phyloP scores from a whole-genome alignment of 352 stramenopile species.

The Globisporangium sylvaticum region DNA sequence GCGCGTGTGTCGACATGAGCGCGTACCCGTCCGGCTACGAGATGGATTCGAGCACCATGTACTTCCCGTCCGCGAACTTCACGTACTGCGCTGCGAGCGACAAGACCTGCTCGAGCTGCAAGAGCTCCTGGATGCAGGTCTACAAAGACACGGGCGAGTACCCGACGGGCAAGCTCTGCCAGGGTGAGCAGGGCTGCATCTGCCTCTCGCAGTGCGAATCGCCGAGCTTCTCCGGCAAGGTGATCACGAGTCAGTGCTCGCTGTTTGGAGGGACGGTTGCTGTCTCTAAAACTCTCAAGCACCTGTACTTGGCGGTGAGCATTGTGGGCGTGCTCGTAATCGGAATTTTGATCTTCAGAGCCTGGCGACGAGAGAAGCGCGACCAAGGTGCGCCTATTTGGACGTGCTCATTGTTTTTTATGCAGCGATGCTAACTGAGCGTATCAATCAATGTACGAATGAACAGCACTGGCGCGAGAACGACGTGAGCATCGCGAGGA shows the following conservation, averaged over 20 bases:
- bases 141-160: slow-evolving; percentile 17
- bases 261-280: slow-evolving; percentile 1
- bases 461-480: not conserved
- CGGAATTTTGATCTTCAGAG: slow-evolving; percentile 4
- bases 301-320: slow-evolving; percentile 5
- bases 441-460: not conserved
- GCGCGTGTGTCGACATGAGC: slow-evolving; percentile 2
- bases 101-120: slow-evolving; percentile 20
- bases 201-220: slow-evolving; percentile 18
- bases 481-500: slow-evolving; percentile 1
- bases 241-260: slow-evolving; percentile 18
- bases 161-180: slow-evolving; percentile 1
- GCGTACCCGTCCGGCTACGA: not conserved
- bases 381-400: slow-evolving; percentile 3
- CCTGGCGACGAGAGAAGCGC: slow-evolving; percentile 6
- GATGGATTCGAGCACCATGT: slow-evolving; percentile 7
- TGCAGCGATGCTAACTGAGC: not conserved
- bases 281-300: not conserved
- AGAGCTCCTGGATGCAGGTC: slow-evolving; percentile 20
- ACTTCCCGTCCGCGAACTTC: slow-evolving; percentile 28
- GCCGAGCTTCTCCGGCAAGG: slow-evolving; percentile 8
- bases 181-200: slow-evolving; percentile 21
- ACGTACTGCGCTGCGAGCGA: slow-evolving; percentile 29
- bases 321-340: slow-evolving; percentile 5
- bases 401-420: not conserved